Conservation (phyloP, 1,139 yeast genomes). For the Komagataea norvegica region DNA sequence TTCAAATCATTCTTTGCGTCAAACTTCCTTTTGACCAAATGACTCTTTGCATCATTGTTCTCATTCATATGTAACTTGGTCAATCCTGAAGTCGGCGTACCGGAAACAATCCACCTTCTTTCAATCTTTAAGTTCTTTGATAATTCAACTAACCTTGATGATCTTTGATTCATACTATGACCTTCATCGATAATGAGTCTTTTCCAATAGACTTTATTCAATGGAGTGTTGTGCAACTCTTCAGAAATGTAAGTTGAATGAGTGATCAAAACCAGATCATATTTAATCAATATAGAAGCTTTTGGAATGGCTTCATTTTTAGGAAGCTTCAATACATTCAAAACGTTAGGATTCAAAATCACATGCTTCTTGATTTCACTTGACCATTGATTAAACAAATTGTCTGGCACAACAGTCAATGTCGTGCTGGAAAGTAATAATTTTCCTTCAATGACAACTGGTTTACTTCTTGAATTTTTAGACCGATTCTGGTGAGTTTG, state of each 20-base stretch:
- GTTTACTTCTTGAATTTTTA: constrained; percentile 18
- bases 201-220: constrained; percentile 55
- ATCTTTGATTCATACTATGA: constrained; percentile 51
- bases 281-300: constrained; percentile 35
- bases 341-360: constrained; percentile 30
- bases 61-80: constrained; percentile 55
- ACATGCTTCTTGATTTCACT: constrained; percentile 55
- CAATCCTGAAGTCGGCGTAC: constrained; percentile 70
- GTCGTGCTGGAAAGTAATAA: constrained; percentile 49
- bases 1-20: constrained; percentile 48
- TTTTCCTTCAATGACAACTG: constrained; percentile 25
- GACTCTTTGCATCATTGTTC: constrained; percentile 26
- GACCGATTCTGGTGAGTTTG: constrained; percentile 19
- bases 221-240: constrained; percentile 28
- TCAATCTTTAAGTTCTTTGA: constrained; percentile 50
- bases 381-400: constrained; percentile 62
- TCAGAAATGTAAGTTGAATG: constrained; percentile 41
- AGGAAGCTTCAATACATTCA: constrained; percentile 33
- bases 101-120: constrained; percentile 69
- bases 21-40: constrained; percentile 33
- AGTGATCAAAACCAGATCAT: constrained; percentile 52
- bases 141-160: constrained; percentile 44
- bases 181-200: constrained; percentile 72
- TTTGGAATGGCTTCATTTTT: constrained; percentile 23
- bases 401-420: constrained; percentile 60